Evolutionary conservation across 257 asterid species (phyloP), one percentile per base, ranked within the genome.

Genomic region (Fraxinus americana): DNA sequence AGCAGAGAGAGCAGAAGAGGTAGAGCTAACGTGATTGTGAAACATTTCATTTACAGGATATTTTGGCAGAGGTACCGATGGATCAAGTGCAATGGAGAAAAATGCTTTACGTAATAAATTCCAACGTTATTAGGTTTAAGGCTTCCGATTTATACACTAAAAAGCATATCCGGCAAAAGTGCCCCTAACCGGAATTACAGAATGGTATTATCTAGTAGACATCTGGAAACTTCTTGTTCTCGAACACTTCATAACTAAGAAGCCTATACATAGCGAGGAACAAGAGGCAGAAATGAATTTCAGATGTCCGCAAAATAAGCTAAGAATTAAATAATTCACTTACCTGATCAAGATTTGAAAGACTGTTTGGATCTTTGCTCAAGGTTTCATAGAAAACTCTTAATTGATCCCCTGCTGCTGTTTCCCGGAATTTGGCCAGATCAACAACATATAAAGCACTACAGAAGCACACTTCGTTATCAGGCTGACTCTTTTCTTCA

Each of bases 301-400:
- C 25, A 10, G 73, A 67, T 68, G 11, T 43, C n/a, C 1, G 30
- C 63, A 36, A 75, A 39, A 67, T 43, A 48, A 76, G 45, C 10
- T 43, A 17, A 9, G 17, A 23, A 71, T 41, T 36, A 74, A 72
- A 67, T 67, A 29, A 59, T 29, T 77, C n/a, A 82, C 90, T 87
- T 81, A 80, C 98, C 98, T 93, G 99, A 83, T 96, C 99, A 84
- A 96, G 94, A 89, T 93, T 96, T 34, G 97, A 93, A 65, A 96
- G 96, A 89, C 98, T 96, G 85, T 96, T 96, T 70, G 99, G 99
- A 88, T 93, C 99, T 85, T 92, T 96, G 96, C 99, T 96, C 38
- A 96, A 90, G 4, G 99, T 96, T 87, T 96, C 98, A 66, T 96
- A 96, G 80, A 96, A 34, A 66, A 96, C 98, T 87, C 98, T 82